These are phyloP conservation scores for Osmanthus fragrans DNA, from an alignment of 257 asterid genomes.

Conservation along the genomic window DNA sequence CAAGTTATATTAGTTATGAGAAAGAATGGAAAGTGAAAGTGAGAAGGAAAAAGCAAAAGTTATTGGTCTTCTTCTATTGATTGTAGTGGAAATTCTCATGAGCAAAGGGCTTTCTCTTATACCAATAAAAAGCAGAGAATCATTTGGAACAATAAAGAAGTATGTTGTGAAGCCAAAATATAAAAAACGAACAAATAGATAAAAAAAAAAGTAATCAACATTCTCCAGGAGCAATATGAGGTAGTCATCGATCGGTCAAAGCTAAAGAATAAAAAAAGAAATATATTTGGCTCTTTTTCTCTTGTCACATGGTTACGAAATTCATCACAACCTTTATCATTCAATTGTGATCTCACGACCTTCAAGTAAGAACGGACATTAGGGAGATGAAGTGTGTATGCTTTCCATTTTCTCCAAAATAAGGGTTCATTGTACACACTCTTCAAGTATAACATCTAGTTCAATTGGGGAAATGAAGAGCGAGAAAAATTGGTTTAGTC, in stretches of 20 bases:
- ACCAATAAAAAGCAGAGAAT: constrained; percentile 26
- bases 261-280: neutral
- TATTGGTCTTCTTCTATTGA: constrained; percentile 11
- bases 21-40: neutral
- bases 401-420: too few relatives aligned
- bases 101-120: constrained; percentile 35
- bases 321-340: neutral
- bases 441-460: too few relatives aligned
- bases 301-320: constrained; percentile 27
- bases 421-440: too few relatives aligned
- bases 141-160: neutral
- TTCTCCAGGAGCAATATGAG: neutral
- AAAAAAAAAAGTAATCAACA: neutral
- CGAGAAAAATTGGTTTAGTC: too few relatives aligned
- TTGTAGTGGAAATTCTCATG: constrained; percentile 23
- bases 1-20: constrained; percentile 1
- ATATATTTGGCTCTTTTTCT: neutral
- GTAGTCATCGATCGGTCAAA: neutral
- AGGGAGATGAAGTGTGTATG: too few relatives aligned
- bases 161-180: neutral
- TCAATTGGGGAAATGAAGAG: too few relatives aligned
- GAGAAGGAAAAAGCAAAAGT: constrained; percentile 34
- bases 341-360: neutral
- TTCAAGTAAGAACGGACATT: too few relatives aligned
- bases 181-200: constrained; percentile 7